phyloP scores from a whole-genome alignment of 2,329 filamentous ascomycete species.

The Pestalotiopsis sp. region DNA sequence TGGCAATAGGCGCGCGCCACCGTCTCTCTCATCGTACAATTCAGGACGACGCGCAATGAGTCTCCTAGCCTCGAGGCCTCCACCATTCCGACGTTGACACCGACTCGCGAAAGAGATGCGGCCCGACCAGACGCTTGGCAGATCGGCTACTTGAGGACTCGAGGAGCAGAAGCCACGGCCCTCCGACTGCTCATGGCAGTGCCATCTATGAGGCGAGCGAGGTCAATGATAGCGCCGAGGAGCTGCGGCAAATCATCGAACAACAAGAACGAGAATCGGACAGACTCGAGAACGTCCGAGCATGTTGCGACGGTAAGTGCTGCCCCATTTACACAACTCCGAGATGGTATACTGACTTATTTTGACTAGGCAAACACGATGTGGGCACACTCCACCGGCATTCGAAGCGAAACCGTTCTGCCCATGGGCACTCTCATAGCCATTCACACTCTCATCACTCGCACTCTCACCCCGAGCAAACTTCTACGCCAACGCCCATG shows the following conservation, averaged over 20 bases:
- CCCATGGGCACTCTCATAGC: constrained; percentile 30
- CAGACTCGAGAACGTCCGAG: constrained; percentile 89
- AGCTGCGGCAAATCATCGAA: constrained; percentile 78
- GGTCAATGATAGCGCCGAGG: constrained; percentile 78
- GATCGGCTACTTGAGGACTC: constrained; percentile 62
- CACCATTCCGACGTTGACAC: constrained; percentile 58
- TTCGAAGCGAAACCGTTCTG: constrained; percentile 45
- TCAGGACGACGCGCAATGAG: constrained; percentile 71
- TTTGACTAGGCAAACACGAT: constrained; percentile 67
- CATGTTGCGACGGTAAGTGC: constrained; percentile 91
- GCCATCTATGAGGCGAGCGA: constrained; percentile 61
- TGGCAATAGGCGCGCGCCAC: constrained; percentile 53
- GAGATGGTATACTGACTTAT: constrained; percentile 19
- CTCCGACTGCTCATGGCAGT: constrained; percentile 31
- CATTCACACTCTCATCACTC: constrained; percentile 33
- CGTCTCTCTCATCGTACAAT: constrained; percentile 78
- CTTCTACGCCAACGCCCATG: constrained; percentile 36
- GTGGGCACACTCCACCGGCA: constrained; percentile 60
- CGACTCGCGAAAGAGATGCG: constrained; percentile 42
- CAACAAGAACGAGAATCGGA: constrained; percentile 76
- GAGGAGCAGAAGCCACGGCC: constrained; percentile 49
- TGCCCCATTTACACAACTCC: neutral
- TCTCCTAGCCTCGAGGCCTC: constrained; percentile 56
- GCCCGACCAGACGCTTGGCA: constrained; percentile 50
- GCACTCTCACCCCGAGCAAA: constrained; percentile 28